These are phyloP conservation scores for Coemansia sp. DNA, from an alignment of 192 early-diverging fungal species.

Conservation along the genomic window DNA sequence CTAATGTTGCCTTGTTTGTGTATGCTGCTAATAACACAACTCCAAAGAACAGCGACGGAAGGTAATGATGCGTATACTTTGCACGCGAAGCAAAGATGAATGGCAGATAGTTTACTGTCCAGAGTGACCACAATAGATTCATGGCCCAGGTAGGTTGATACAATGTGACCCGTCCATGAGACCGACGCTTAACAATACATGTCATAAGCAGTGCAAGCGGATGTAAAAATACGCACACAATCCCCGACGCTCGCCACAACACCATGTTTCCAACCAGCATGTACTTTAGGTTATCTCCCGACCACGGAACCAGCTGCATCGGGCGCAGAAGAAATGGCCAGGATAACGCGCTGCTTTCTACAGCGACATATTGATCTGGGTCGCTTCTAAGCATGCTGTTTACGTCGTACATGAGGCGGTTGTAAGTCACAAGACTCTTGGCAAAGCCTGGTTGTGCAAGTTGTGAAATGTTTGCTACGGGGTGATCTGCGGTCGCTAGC, in stretches of 20 bases:
- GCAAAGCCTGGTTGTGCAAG: conserved; percentile 55
- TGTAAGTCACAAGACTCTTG: conserved; percentile 77
- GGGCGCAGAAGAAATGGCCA: background rate
- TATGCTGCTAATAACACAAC: background rate
- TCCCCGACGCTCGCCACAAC: background rate
- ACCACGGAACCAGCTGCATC: background rate
- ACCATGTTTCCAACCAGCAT: background rate
- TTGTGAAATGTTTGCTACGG: background rate
- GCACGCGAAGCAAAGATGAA: conserved; percentile 69
- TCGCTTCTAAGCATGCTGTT: conserved; percentile 91
- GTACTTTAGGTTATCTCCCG: background rate
- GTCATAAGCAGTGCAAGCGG: background rate
- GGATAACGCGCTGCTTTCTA: conserved; percentile 57
- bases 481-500: background rate
- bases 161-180: background rate
- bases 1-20: background rate
- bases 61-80: conserved; percentile 48
- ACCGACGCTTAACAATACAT: background rate
- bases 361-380: conserved; percentile 76
- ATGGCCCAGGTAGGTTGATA: background rate
- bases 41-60: background rate
- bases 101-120: conserved; percentile 67
- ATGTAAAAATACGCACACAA: background rate
- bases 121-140: conserved; percentile 35
- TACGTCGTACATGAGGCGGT: conserved; percentile 90